Evolutionary conservation across 2,329 filamentous ascomycete genomes (phyloP).

Genomic region (Allantophomopsis lycopodina): DNA sequence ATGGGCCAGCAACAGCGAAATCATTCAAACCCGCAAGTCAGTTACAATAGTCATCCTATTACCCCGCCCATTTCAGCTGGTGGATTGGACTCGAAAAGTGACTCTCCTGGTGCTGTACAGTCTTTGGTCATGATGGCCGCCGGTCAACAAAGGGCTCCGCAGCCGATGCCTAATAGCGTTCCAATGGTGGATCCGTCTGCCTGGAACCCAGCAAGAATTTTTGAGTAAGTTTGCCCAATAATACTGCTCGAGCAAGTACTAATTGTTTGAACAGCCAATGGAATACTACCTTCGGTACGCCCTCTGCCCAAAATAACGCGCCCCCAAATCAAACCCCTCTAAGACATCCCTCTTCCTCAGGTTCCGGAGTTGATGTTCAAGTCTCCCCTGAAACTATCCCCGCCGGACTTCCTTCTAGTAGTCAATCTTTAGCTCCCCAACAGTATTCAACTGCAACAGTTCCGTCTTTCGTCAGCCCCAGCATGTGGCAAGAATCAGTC

Average conservation of each 20-base stretch:
- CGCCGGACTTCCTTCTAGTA: too few relatives aligned
- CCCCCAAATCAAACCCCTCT: constrained; percentile 20
- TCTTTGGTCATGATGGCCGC: constrained; percentile 60
- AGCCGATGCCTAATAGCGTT: constrained; percentile 37
- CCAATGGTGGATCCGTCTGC: constrained; percentile 46
- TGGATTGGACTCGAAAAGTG: constrained; percentile 61
- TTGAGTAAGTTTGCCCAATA: constrained; percentile 54
- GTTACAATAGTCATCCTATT: constrained; percentile 58
- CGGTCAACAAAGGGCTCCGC: constrained; percentile 27
- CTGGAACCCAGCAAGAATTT: constrained; percentile 82
- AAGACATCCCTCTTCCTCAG: constrained; percentile 16
- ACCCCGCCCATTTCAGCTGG: constrained; percentile 68
- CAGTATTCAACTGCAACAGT: constrained; percentile 39
- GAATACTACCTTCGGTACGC: constrained; percentile 80
- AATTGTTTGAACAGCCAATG: constrained; percentile 53
- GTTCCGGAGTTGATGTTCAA: too few relatives aligned
- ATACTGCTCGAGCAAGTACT: constrained; percentile 2
- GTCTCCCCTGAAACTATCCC: too few relatives aligned
- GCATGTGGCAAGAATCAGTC: constrained; percentile 63
- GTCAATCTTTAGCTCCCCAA: constrained; percentile 22
- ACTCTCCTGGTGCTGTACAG: constrained; percentile 55
- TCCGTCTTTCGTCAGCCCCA: constrained; percentile 50
- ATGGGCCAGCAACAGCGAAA: constrained; percentile 34
- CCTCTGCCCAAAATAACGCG: constrained; percentile 17
- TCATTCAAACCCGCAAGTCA: constrained; percentile 43